Evolutionary conservation across 1,139 yeast genomes (phyloP).

Genomic region (Lodderomyces pseudojiufengensis): DNA sequence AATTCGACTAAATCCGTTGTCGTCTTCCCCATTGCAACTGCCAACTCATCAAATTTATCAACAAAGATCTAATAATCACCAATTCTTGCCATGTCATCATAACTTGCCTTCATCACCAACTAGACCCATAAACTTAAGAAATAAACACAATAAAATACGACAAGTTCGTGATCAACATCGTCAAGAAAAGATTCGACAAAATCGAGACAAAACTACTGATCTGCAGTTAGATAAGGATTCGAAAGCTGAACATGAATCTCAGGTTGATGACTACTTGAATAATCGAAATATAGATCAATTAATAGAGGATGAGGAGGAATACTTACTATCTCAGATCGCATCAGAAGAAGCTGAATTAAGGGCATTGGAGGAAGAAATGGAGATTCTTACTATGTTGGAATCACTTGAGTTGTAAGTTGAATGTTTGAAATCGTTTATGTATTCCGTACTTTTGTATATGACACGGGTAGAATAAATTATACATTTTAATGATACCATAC

Average conservation of each 20-base stretch:
- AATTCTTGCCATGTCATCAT: not conserved
- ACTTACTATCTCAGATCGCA: slow-evolving; percentile 6
- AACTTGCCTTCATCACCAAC: slow-evolving; percentile 10
- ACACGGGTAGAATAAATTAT: too few species aligned
- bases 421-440: too few species aligned
- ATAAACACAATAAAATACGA: slow-evolving; percentile 26
- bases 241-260: slow-evolving; percentile 18
- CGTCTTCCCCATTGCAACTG: slow-evolving; percentile 1
- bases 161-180: slow-evolving; percentile 29
- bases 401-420: slow-evolving; percentile 5
- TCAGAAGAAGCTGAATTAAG: slow-evolving; percentile 11
- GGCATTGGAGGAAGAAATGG: slow-evolving; percentile 12
- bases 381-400: slow-evolving; percentile 11
- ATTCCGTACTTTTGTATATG: too few species aligned
- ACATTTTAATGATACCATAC: too few species aligned
- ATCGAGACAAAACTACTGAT: slow-evolving; percentile 25
- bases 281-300: slow-evolving; percentile 27
- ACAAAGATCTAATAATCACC: not conserved
- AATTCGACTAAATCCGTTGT: slow-evolving; percentile 3
- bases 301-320: slow-evolving; percentile 25
- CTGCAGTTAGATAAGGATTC: slow-evolving; percentile 21
- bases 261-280: slow-evolving; percentile 16
- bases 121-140: slow-evolving; percentile 18
- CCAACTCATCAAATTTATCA: not conserved
- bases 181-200: slow-evolving; percentile 20